These are phyloP conservation scores for Solanum paucissectum DNA, from an alignment of 257 asterid genomes.

Conservation along the genomic window DNA sequence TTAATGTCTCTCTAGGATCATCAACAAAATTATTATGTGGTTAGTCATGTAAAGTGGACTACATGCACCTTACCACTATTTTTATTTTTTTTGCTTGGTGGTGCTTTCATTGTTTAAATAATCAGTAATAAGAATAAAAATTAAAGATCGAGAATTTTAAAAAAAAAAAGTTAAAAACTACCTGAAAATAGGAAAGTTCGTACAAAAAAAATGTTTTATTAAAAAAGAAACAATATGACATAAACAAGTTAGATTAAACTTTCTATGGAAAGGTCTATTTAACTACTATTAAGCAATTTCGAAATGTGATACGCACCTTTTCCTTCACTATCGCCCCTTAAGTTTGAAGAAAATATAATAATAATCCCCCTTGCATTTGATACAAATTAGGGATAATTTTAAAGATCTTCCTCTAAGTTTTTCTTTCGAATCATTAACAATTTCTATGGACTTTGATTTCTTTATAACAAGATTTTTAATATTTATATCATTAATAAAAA, in stretches of 20 bases:
- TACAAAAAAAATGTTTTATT: background rate
- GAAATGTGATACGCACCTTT: background rate
- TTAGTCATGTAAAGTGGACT: too few species aligned
- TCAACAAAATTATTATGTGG: too few species aligned
- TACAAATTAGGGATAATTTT: background rate
- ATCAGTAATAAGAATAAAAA: too few species aligned
- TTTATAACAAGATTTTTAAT: background rate
- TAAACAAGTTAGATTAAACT: background rate
- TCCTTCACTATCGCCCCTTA: background rate
- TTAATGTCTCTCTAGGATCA: too few species aligned
- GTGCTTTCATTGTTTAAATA: too few species aligned
- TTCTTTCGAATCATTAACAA: background rate
- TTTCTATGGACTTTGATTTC: background rate
- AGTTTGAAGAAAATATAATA: background rate
- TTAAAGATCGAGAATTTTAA: too few species aligned
- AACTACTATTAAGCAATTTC: background rate
- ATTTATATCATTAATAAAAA: background rate
- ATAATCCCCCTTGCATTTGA: background rate
- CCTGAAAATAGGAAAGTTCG: background rate
- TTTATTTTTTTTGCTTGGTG: too few species aligned
- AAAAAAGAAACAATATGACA: background rate
- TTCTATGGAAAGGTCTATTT: background rate
- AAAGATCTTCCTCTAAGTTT: background rate
- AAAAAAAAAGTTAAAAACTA: too few species aligned
- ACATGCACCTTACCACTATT: too few species aligned